These are phyloP conservation scores for Tephrocybe sp. DNA, from an alignment of 768 basidiomycete genomes.

Conservation along the genomic window DNA sequence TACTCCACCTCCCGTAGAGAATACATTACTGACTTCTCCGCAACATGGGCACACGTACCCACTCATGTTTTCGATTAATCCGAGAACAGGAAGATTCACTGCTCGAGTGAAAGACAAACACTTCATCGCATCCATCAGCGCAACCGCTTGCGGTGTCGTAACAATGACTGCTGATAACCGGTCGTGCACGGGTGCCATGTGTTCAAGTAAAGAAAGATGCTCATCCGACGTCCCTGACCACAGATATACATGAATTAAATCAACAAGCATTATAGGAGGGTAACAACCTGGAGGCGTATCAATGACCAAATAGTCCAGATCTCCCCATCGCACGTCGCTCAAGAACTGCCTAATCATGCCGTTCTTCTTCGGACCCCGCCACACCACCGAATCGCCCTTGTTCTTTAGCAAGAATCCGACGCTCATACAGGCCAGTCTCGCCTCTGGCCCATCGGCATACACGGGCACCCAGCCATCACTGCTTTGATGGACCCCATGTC, in stretches of 20 bases:
- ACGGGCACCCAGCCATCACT: conserved; percentile 98
- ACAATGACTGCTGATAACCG: conserved; percentile 86
- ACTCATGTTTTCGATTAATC: conserved; percentile 97
- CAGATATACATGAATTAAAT: conserved; percentile 20
- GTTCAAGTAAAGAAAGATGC: conserved; percentile 93
- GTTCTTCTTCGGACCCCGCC: conserved; percentile 98
- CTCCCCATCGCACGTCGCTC: conserved; percentile 93
- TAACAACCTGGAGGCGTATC: conserved; percentile 94
- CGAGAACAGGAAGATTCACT: conserved; percentile 83
- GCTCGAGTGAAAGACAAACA: conserved; percentile 94
- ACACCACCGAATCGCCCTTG: conserved; percentile 91
- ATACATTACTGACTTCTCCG: conserved; percentile 92
- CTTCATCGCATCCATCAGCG: conserved; percentile 93
- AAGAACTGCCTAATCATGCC: conserved; percentile 97
- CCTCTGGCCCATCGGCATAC: conserved; percentile 79
- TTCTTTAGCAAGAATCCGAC: conserved; percentile 93
- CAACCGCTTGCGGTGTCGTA: conserved; percentile 97
- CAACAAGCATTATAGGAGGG: conserved; percentile 8
- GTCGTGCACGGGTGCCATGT: conserved; percentile 81
- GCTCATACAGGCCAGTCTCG: conserved; percentile 90
- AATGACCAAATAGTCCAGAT: conserved; percentile 88
- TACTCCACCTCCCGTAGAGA: conserved; percentile 91
- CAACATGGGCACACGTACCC: conserved; percentile 98
- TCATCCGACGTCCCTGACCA: conserved; percentile 94
- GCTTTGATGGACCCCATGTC: conserved; percentile 87